Evolutionary conservation across 1,139 yeast genomes (phyloP).

Genomic region (Candida sojae): DNA sequence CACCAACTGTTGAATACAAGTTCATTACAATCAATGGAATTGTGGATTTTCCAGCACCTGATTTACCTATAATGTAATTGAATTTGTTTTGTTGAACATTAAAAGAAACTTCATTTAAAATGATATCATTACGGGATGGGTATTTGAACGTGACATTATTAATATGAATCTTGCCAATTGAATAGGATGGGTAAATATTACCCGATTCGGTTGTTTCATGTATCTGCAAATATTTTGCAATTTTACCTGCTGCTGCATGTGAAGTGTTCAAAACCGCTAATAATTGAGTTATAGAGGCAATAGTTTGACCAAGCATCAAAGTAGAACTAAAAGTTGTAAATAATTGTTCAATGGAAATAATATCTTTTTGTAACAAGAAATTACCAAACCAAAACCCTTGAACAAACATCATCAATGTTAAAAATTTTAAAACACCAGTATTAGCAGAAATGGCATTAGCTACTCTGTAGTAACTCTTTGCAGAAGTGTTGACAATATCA

Average conservation of each 20-base stretch:
- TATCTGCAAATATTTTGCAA: constrained; percentile 18
- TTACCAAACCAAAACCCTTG: constrained; percentile 94
- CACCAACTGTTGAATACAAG: constrained; percentile 53
- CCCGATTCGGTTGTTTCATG: not conserved
- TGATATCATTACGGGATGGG: constrained; percentile 51
- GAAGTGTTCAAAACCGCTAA: constrained; percentile 63
- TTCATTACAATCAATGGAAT: constrained; percentile 62
- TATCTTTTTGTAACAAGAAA: constrained; percentile 53
- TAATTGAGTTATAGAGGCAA: constrained; percentile 53
- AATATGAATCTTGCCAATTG: constrained; percentile 51
- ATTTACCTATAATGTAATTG: constrained; percentile 74
- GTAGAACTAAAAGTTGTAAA: constrained; percentile 85
- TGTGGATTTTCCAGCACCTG: constrained; percentile 94
- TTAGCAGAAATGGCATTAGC: constrained; percentile 58
- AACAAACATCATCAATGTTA: constrained; percentile 74
- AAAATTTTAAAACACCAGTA: constrained; percentile 53
- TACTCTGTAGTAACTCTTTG: constrained; percentile 46
- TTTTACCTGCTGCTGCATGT: constrained; percentile 54
- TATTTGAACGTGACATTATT: constrained; percentile 60
- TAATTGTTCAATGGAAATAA: constrained; percentile 59
- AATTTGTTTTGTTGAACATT: constrained; percentile 45
- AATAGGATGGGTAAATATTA: constrained; percentile 25
- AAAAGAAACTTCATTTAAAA: constrained; percentile 48
- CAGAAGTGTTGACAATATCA: constrained; percentile 42
- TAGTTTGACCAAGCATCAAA: constrained; percentile 62